phyloP scores from a whole-genome alignment of 2,329 filamentous ascomycete genomes.

The Helicocarpus griseus region DNA sequence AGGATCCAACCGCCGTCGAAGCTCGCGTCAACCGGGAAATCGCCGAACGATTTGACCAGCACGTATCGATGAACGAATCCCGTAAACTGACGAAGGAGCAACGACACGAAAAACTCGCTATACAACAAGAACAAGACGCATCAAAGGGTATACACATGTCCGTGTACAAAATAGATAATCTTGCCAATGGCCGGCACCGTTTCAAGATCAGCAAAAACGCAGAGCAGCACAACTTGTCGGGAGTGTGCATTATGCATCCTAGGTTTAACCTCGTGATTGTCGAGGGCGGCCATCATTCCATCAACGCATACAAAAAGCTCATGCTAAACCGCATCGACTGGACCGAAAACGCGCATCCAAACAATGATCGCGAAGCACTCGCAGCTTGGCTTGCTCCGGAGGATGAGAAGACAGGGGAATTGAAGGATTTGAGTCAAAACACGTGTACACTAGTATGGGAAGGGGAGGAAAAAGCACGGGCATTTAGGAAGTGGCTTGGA shows the following conservation, averaged over 20 bases:
- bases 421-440: conserved; percentile 76
- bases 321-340: conserved; percentile 92
- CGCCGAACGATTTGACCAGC: conserved; percentile 68
- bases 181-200: conserved; percentile 87
- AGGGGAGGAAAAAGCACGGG: conserved; percentile 70
- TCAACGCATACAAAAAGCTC: conserved; percentile 79
- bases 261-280: conserved; percentile 82
- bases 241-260: conserved; percentile 85
- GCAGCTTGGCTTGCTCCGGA: conserved; percentile 69
- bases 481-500: conserved; percentile 79
- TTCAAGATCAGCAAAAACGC: conserved; percentile 92
- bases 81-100: conserved; percentile 85
- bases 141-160: conserved; percentile 74
- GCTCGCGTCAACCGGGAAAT: conserved; percentile 90
- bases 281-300: conserved; percentile 77
- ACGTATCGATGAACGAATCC: conserved; percentile 69
- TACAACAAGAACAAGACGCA: conserved; percentile 80
- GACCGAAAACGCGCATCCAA: conserved; percentile 74
- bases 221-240: conserved; percentile 76
- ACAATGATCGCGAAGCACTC: conserved; percentile 49
- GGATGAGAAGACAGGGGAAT: conserved; percentile 59
- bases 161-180: conserved; percentile 79
- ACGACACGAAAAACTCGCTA: conserved; percentile 68
- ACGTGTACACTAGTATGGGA: conserved; percentile 81
- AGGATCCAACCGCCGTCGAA: conserved; percentile 95